Conservation (phyloP, 768 basidiomycete species). For the Trametes coccinea region DNA sequence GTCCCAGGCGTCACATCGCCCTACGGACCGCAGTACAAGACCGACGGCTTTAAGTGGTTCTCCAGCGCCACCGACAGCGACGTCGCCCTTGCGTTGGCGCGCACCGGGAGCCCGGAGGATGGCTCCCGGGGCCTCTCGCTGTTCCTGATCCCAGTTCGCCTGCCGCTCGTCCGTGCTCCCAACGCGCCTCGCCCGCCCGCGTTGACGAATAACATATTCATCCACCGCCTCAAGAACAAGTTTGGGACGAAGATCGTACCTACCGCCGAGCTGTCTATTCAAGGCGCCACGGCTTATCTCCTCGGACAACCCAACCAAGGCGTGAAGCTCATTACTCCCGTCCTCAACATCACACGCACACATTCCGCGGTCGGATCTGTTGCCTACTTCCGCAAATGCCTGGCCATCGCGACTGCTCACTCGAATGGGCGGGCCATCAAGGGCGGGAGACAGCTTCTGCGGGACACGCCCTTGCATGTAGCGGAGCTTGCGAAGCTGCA, state of each 20-base stretch:
- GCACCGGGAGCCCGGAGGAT: conserved; percentile 54
- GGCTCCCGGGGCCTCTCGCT: conserved; percentile 73
- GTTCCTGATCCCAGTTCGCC: conserved; percentile 65
- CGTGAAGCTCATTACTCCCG: conserved; percentile 64
- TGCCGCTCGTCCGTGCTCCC: conserved; percentile 50
- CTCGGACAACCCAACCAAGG: conserved; percentile 61
- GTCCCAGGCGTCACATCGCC: conserved; percentile 33
- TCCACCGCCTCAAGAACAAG: conserved; percentile 79
- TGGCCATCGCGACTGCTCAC: conserved; percentile 66
- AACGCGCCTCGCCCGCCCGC: conserved; percentile 44
- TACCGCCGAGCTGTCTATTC: conserved; percentile 71
- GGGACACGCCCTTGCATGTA: conserved; percentile 62
- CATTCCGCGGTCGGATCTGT: conserved; percentile 56
- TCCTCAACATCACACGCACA: conserved; percentile 76
- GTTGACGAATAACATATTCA: conserved; percentile 61
- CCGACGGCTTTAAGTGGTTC: conserved; percentile 83
- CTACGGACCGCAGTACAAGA: conserved; percentile 52
- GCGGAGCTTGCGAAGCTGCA: conserved; percentile 61
- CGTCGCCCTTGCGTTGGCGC: conserved; percentile 69
- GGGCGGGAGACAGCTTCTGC: conserved; percentile 49
- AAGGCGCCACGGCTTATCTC: conserved; percentile 60
- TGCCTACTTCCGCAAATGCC: conserved; percentile 59
- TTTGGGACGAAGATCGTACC: conserved; percentile 74
- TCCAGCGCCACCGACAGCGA: conserved; percentile 81
- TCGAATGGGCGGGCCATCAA: conserved; percentile 58